Evolutionary conservation across 1,284 basidiomycete species (phyloP).

Genomic region (Lentinula novae-zelandiae): DNA sequence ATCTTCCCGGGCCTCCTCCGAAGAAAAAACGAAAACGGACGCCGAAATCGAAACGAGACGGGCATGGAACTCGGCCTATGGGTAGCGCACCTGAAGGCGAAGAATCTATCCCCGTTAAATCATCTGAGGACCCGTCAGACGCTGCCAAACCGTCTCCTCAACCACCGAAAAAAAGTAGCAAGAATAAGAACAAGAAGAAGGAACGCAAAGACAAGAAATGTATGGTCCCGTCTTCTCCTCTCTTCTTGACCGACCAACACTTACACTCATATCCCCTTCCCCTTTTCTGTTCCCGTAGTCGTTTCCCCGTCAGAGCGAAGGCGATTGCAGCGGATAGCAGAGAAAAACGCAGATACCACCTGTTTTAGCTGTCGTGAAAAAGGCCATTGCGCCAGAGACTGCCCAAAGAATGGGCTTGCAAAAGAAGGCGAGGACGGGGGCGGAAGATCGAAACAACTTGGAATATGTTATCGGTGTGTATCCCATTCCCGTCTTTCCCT

Average conservation of each 20-base stretch:
- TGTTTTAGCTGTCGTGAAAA: conserved; percentile 88
- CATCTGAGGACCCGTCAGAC: conserved; percentile 18
- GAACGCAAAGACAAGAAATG: conserved; percentile 10
- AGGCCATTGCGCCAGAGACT: conserved; percentile 84
- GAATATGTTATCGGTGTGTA: conserved; percentile 81
- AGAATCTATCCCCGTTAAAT: conserved; percentile 19
- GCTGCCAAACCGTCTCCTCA: not conserved
- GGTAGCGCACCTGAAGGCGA: conserved; percentile 19
- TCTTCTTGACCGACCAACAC: not conserved
- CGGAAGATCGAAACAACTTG: conserved; percentile 41
- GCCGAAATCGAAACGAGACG: conserved; percentile 32
- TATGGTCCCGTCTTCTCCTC: not conserved
- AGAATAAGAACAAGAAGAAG: conserved; percentile 15
- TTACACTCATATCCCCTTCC: conserved; percentile 2
- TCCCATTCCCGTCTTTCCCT: not conserved
- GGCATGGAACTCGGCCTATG: conserved; percentile 24
- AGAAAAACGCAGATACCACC: conserved; percentile 57
- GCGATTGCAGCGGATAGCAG: conserved; percentile 62
- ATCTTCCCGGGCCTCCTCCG: conserved; percentile 19
- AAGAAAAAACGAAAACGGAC: conserved; percentile 44
- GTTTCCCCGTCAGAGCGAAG: conserved; percentile 51
- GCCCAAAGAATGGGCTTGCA: conserved; percentile 46
- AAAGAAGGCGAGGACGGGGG: conserved; percentile 15
- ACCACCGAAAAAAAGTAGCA: conserved; percentile 21
- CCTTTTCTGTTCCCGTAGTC: conserved; percentile 8